Evolutionary conservation across 768 basidiomycete species (phyloP), one percentile per base, ranked within the genome.

Genomic region (Grammothele lineata): DNA sequence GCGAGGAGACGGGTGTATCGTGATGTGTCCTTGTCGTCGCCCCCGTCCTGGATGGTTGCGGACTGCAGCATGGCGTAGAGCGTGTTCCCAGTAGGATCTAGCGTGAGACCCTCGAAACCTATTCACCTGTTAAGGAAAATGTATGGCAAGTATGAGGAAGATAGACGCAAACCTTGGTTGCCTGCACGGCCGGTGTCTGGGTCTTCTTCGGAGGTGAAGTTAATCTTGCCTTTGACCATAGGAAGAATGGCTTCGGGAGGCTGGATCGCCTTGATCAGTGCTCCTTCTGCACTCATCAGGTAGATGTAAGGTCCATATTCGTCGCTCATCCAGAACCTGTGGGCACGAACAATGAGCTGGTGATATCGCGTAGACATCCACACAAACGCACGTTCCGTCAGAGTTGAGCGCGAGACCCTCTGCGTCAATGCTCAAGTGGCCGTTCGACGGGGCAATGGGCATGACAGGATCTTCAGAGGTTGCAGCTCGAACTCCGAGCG

Each of bases 261-360:
- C 56, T 77, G 70, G 35, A 85, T 81, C 1, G 77, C 75, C 52
- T 76, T 70, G 18, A 83, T 60, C 5, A 85, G 64, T 2, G 70
- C 55, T 1, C 81, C 81, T 21, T 62, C 59, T 1, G 69, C 56
- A 0, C 70, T 62, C 61, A 77, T 77, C 14, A 68, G 71, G 61
- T 84, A 81, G 51, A 85, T 78, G 55, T 80, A 80, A 3, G 80
- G 80, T 1, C 81, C 83, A 53, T 85, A 85, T 64, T 85, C 83
- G 57, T 85, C 84, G 54, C 78, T 78, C 24, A 77, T 68, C 81
- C 79, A 84, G 62, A 72, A 80, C 0, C 79, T 81, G 37, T 25
- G n/a, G n/a, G n/a, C n/a, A n/a, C n/a, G n/a, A n/a, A n/a, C n/a
- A n/a, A n/a, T 37, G 25, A 32, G 1, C 8, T 15, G 19, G 7